phyloP scores from a whole-genome alignment of 208 protist species.

The Wallacemonas rigidus region DNA sequence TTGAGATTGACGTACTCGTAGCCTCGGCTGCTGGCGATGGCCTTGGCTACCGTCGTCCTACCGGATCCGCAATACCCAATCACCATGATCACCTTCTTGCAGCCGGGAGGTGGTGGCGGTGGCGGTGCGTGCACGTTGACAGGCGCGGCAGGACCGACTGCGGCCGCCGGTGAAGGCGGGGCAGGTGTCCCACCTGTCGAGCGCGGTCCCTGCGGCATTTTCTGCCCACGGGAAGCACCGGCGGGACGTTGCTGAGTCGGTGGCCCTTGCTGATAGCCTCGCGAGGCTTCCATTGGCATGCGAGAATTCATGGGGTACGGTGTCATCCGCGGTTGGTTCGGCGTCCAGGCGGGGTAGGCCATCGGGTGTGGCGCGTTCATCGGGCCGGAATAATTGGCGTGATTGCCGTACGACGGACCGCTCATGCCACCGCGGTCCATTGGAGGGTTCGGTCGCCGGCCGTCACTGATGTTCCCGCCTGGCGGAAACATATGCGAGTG shows the following conservation, averaged over 20 bases:
- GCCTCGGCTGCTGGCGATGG: conserved; percentile 46
- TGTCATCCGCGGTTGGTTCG: too few species aligned
- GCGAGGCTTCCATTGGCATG: not conserved
- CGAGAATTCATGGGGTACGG: too few species aligned
- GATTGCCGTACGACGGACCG: too few species aligned
- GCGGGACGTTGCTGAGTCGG: not conserved
- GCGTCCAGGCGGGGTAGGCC: too few species aligned
- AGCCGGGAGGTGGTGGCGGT: conserved; percentile 19
- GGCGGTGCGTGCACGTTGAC: conserved; percentile 21
- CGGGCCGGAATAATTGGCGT: too few species aligned
- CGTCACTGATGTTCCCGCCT: too few species aligned
- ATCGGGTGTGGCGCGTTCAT: too few species aligned
- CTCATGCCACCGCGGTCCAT: too few species aligned
- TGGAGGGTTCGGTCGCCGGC: too few species aligned
- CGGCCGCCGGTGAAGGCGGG: not conserved
- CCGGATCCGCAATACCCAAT: conserved; percentile 68
- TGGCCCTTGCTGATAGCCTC: not conserved
- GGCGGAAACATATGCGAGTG: too few species aligned
- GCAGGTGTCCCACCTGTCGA: conserved; percentile 6
- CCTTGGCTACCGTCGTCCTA: conserved; percentile 73
- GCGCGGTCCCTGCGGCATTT: conserved; percentile 8
- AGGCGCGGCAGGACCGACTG: conserved; percentile 15
- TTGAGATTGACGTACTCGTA: conserved; percentile 74
- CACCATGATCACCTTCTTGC: conserved; percentile 65
- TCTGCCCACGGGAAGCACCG: not conserved